Percentiles rank a stretch among this genome's conserved stretches.
phyloP scores from a whole-genome alignment of 768 basidiomycete species.

The Serendipita indica region DNA sequence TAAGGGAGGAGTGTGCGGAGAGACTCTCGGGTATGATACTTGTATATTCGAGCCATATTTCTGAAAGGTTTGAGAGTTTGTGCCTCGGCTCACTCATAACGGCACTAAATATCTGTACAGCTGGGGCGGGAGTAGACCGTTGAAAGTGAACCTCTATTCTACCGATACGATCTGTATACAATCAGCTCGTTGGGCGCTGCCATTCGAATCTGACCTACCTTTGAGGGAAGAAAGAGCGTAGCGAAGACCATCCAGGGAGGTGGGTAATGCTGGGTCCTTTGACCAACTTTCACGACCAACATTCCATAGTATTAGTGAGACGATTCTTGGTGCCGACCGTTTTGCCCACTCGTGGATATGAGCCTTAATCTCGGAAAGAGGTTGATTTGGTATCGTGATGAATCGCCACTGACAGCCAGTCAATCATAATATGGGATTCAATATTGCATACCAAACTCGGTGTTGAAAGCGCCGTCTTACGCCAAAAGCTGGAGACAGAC shows the following conservation, averaged over 20 bases:
- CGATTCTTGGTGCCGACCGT: not conserved
- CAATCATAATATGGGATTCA: not conserved
- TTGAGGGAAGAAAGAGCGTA: not conserved
- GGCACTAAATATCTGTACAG: not conserved
- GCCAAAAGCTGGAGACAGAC: not conserved
- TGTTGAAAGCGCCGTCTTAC: not conserved
- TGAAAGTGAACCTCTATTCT: not conserved
- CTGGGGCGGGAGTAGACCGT: not conserved
- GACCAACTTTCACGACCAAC: not conserved
- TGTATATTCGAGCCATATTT: not conserved
- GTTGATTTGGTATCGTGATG: not conserved
- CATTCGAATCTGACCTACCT: not conserved
- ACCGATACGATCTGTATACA: constrained; percentile 1
- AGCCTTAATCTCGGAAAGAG: not conserved
- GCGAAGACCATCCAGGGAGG: not conserved
- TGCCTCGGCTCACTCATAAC: not conserved
- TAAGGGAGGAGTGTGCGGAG: not conserved
- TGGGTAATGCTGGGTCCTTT: not conserved
- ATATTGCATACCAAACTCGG: not conserved
- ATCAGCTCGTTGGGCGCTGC: not conserved
- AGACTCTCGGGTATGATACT: not conserved
- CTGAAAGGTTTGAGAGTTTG: not conserved
- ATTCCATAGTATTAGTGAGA: not conserved
- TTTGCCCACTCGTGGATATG: constrained; percentile 4
- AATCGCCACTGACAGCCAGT: not conserved